Evolutionary conservation across 2,329 filamentous ascomycete species (phyloP).

Genomic region (Colletotrichum orchidophilum): DNA sequence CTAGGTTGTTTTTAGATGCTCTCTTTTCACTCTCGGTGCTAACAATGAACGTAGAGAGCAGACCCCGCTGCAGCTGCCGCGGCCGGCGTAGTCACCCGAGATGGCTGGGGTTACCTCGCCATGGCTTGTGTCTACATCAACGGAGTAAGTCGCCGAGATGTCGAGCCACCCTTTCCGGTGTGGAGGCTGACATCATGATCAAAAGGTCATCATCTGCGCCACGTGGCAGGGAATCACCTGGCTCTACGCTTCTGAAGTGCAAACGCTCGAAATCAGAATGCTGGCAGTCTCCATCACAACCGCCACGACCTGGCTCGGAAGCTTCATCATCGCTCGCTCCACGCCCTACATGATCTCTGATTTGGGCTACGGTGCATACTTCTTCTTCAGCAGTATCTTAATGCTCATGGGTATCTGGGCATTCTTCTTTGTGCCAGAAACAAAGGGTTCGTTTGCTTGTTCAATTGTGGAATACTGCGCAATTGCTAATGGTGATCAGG

Average conservation of each 20-base stretch:
- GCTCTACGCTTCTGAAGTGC: constrained; percentile 59
- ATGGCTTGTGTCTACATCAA: constrained; percentile 59
- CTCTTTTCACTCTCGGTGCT: not conserved
- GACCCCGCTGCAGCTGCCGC: constrained; percentile 51
- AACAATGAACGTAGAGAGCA: constrained; percentile 26
- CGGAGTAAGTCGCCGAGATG: constrained; percentile 13
- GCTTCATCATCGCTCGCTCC: constrained; percentile 50
- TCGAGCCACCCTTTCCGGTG: accelerated
- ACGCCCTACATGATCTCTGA: constrained; percentile 52
- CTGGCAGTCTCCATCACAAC: constrained; percentile 46
- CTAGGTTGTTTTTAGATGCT: no score
- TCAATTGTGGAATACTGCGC: accelerated
- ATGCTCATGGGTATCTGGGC: constrained; percentile 56
- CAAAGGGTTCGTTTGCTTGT: constrained; percentile 49
- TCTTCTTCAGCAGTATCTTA: constrained; percentile 60
- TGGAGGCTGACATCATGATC: not conserved
- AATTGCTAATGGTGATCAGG: constrained; percentile 30
- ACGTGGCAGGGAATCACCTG: constrained; percentile 55
- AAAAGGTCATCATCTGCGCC: constrained; percentile 45
- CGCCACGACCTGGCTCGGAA: constrained; percentile 49
- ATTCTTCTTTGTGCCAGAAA: constrained; percentile 61
- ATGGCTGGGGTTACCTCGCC: constrained; percentile 53
- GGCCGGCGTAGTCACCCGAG: constrained; percentile 53
- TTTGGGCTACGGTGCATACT: constrained; percentile 60
- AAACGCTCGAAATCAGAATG: constrained; percentile 50